Evolutionary conservation across 441 rosid species (phyloP).

Genomic region (Brassica hybrid): DNA sequence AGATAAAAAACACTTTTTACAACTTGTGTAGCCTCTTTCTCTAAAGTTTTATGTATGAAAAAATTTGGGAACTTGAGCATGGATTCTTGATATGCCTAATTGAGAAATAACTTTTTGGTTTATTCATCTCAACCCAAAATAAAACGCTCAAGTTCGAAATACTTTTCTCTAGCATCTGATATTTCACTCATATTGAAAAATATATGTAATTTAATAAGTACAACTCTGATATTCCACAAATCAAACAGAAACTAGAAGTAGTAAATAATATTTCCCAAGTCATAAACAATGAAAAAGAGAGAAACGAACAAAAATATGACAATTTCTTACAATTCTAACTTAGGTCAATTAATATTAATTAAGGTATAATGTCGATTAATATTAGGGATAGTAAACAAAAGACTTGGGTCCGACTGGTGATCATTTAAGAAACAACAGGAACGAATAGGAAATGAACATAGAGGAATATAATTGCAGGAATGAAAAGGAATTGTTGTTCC

Average conservation of each 20-base stretch:
- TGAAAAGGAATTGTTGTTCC: no score
- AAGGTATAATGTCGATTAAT: neutral
- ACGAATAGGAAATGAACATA: no score
- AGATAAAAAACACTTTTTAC: no score
- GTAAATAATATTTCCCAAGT: slow-evolving; percentile 4
- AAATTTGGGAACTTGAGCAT: no score
- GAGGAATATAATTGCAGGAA: no score
- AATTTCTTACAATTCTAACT: neutral
- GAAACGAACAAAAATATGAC: neutral
- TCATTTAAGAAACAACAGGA: no score
- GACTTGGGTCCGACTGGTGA: no score
- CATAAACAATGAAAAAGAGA: neutral
- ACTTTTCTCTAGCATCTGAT: neutral
- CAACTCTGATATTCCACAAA: neutral
- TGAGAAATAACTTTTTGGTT: no score
- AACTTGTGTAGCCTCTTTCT: no score
- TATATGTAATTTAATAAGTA: neutral
- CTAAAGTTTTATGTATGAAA: no score
- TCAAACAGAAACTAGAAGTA: slow-evolving; percentile 1
- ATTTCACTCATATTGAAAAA: neutral
- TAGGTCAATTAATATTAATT: neutral
- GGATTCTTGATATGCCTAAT: no score
- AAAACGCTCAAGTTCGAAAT: neutral
- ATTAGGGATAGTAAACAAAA: slow-evolving; percentile 6
- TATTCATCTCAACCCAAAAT: neutral